phyloP scores from a whole-genome alignment of 2,329 filamentous ascomycete genomes.

The Aulographum hederae region DNA sequence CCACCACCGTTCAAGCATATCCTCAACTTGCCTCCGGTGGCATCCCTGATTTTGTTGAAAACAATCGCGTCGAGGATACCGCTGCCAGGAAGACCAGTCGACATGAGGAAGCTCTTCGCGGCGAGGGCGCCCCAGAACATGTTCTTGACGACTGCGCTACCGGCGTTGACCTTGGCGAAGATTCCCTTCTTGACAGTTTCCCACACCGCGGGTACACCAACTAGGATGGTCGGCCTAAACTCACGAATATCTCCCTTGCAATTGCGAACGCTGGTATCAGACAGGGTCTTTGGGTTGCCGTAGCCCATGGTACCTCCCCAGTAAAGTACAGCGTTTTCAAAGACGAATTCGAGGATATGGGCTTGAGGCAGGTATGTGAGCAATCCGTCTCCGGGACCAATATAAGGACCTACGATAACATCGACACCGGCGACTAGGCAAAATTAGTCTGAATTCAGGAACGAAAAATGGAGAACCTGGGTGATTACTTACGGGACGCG shows the following conservation, averaged over 20 bases:
- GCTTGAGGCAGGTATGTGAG: constrained; percentile 87
- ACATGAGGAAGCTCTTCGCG: constrained; percentile 42
- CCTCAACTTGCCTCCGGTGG: constrained; percentile 74
- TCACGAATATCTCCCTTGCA: constrained; percentile 89
- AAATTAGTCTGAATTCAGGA: constrained; percentile 7
- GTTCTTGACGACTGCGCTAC: constrained; percentile 50
- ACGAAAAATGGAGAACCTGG: neutral
- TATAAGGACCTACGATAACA: constrained; percentile 56
- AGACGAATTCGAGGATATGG: constrained; percentile 90
- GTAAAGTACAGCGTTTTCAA: constrained; percentile 79
- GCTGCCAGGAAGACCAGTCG: constrained; percentile 43
- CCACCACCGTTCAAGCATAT: constrained; percentile 92
- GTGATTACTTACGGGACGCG: constrained; percentile 44
- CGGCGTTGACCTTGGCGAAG: constrained; percentile 54
- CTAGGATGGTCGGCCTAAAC: constrained; percentile 72
- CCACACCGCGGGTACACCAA: constrained; percentile 93
- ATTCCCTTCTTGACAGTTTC: constrained; percentile 96
- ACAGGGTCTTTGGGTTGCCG: constrained; percentile 74
- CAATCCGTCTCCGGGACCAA: constrained; percentile 60
- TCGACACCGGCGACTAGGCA: constrained; percentile 58
- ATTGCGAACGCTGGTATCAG: constrained; percentile 71
- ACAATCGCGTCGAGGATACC: constrained; percentile 62
- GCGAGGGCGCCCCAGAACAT: constrained; percentile 58
- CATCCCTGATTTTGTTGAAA: constrained; percentile 80
- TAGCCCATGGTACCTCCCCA: constrained; percentile 89